Base-by-base conservation (phyloP, 345 rosid species). In the Raphanus sativus region DNA sequence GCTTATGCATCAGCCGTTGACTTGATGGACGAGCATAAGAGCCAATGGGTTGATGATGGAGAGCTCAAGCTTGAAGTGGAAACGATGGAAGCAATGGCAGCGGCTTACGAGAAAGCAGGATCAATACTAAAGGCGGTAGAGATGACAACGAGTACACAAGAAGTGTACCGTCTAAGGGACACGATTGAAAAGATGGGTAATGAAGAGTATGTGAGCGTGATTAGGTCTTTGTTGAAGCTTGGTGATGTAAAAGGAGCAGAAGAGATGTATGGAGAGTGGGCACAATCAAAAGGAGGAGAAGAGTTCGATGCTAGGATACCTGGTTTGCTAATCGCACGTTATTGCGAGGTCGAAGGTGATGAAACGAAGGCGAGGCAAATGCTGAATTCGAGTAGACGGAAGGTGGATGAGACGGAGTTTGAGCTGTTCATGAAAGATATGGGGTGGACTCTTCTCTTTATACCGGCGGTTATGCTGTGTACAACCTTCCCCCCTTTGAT, bases 161-260 rank as follows among this genome's bases (percentile, higher is more conserved):
- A 71, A 42, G 68, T 71, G 6, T 2, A 61, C 29, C 42, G 59
- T 71, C 45, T 61, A 29, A 62, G 76, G 76, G 4, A 52, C 55
- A 48, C 0, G 55, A 48, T 52, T 26, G 62, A 17, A 1, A 1
- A 21, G 1, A 34, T 16, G 62, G 15, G 26, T 8, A 16, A 34
- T 17, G 63, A 70, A 56, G 74, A 6, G 21, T 59, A 38, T 59
- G 15, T 28, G 25, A 5, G 4, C 25, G 26, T 70, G 66, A 36
- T 59, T n/a, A 59, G 12, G 1, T 59, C 65, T 38, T 59, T 70
- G 75, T 38, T 38, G 26, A 70, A 15, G 56, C 56, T 59, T 0
- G 38, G 10, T 2, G 75, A 59, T 59, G 65, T 38, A 10, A 5
- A 70, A 70, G 75, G 66, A 59, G 56, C 75, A 13, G 6, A 58